Evolutionary conservation across 2,329 filamentous ascomycete species (phyloP), one percentile per base, ranked within the genome.

Genomic region (Diaporthe humulicola): DNA sequence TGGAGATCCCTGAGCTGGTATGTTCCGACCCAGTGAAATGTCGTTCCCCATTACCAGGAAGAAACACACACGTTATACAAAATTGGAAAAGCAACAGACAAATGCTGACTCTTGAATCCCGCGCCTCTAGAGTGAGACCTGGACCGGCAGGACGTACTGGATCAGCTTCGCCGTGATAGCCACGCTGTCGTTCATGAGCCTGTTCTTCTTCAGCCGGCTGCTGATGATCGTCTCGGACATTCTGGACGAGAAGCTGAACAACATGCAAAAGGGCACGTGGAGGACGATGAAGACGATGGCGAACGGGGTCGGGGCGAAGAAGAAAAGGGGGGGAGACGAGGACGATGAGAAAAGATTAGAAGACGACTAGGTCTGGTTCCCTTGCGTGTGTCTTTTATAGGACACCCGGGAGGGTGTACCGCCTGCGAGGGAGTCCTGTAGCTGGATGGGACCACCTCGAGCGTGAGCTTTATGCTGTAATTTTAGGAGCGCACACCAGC

Each of bases 111-210:
- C 7, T 3, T 3, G 4, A 3, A 2, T 8, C 4, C 15, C 19
- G 25, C 10, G 5, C 7, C 7, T 45, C 30, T 17, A 72, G 70
- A 86, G 89, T 66, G 81, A 82, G 10, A 83, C 84, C n/a, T 95
- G 93, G 82, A 90, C 89, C 0, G 83, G 88, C 19, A 87, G 82
- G 73, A 89, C 90, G 57, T 95, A 94, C 81, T 95, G 93, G 93
- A 85, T 89, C 67, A 85, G 88, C 38, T 95, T 95, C 83, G 89
- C 86, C 0, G 88, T 92, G 42, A 88, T 94, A 22, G 87, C 93
- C 69, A 86, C 87, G 19, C 76, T 92, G 33, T 93, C 91, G 0
- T 87, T 93, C 70, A 75, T 91, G 12, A 83, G 88, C 50, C 82
- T 95, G 58, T 88, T 91, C 80, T 88, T 88, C 80, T 88, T 88